Percentiles rank a stretch among this genome's conserved stretches.
Conservation (phyloP, 495 filamentous ascomycete species). For the Sordaria brevicollis region DNA sequence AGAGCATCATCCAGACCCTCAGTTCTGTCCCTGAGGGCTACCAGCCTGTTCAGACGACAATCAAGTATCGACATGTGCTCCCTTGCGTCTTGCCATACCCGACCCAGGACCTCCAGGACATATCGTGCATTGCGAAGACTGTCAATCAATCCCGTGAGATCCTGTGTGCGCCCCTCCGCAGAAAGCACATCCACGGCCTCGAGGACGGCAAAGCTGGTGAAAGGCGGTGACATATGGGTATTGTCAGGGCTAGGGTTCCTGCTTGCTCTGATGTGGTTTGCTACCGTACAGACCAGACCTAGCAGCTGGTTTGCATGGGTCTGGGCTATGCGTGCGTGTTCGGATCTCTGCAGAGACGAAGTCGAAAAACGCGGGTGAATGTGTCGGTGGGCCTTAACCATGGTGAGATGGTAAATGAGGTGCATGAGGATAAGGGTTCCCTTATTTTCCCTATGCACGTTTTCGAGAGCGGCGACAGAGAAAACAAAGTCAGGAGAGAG, state of each 20-base stretch:
- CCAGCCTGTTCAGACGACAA: slow-evolving; percentile 12
- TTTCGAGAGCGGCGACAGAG: slow-evolving; percentile 40
- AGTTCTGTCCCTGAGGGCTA: slow-evolving; percentile 7
- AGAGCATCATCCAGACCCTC: not conserved
- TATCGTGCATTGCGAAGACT: slow-evolving; percentile 10
- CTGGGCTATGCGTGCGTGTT: slow-evolving; percentile 8
- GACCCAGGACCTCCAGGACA: slow-evolving; percentile 11
- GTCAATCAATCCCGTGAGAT: slow-evolving; percentile 13
- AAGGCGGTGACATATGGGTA: slow-evolving; percentile 9
- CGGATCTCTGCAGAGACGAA: not conserved
- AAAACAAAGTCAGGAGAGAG: slow-evolving; percentile 34
- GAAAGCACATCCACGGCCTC: slow-evolving; percentile 20
- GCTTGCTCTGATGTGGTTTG: not conserved
- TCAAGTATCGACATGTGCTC: slow-evolving; percentile 13
- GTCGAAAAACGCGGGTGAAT: slow-evolving; percentile 15
- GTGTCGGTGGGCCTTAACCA: slow-evolving; percentile 54
- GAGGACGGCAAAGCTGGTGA: slow-evolving; percentile 13
- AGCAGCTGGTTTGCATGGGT: slow-evolving; percentile 4
- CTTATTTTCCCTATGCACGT: slow-evolving; percentile 7
- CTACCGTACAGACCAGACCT: slow-evolving; percentile 11
- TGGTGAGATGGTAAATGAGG: slow-evolving; percentile 48
- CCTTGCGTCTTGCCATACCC: slow-evolving; percentile 14
- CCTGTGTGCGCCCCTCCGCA: slow-evolving; percentile 10
- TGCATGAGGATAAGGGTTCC: slow-evolving; percentile 50
- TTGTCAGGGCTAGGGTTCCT: not conserved